These are phyloP conservation scores for Arabidopsis hybrid DNA, from an alignment of 441 rosid genomes.

Conservation along the genomic window DNA sequence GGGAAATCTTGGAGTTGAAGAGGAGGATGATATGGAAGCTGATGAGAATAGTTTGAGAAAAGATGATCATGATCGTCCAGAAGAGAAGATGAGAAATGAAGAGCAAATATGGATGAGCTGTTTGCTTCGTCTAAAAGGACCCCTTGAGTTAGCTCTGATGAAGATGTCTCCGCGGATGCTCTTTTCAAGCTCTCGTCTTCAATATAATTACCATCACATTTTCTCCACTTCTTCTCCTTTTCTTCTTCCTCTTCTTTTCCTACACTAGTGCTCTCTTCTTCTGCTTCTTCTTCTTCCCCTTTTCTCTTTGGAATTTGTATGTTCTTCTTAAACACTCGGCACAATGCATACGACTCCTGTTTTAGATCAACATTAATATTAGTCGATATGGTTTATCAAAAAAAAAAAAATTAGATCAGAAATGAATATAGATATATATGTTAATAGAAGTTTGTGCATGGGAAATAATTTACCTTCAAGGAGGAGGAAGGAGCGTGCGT, in stretches of 20 bases:
- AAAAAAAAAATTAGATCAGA: not conserved
- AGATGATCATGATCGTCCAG: conserved; percentile 35
- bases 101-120: conserved; percentile 40
- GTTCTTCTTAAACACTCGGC: conserved; percentile 83
- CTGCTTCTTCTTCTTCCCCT: conserved; percentile 42
- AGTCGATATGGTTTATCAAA: no score
- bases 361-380: not conserved
- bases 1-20: conserved; percentile 73
- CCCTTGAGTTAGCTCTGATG: conserved; percentile 77
- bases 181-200: conserved; percentile 38
- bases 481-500: conserved; percentile 47
- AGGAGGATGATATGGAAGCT: conserved; percentile 58
- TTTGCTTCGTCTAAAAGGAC: conserved; percentile 46
- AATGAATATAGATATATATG: not conserved
- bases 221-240: not conserved
- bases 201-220: not conserved
- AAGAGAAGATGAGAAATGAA: conserved; percentile 44
- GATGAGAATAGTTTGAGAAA: conserved; percentile 47
- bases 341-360: conserved; percentile 53
- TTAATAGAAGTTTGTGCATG: not conserved
- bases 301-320: conserved; percentile 58
- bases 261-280: conserved; percentile 24
- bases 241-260: conserved; percentile 36
- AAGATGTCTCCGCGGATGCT: conserved; percentile 61
- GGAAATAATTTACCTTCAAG: conserved; percentile 56